Evolutionary conservation across 2,329 filamentous ascomycete genomes (phyloP).

Genomic region (Elsinoe necatrix): DNA sequence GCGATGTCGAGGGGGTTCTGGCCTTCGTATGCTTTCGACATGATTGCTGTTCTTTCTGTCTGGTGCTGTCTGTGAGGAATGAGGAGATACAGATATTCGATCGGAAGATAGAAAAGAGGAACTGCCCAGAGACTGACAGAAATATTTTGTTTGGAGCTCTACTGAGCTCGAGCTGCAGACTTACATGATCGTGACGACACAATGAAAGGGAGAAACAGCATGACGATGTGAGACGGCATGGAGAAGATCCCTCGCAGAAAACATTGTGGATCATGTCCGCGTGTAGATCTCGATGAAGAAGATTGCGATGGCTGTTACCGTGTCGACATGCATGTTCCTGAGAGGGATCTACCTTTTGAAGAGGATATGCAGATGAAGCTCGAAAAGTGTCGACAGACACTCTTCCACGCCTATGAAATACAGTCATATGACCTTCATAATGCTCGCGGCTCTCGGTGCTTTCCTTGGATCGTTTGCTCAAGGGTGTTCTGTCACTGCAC

Average conservation of each 20-base stretch:
- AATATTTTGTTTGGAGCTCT: not conserved
- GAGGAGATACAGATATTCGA: not conserved
- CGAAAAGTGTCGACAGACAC: too few species aligned
- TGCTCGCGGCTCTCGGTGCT: too few species aligned
- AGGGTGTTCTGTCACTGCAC: too few species aligned
- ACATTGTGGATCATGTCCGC: not conserved
- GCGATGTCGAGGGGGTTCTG: constrained; percentile 38
- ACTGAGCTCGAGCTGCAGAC: not conserved
- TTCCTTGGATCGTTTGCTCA: too few species aligned
- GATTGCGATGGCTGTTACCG: not conserved
- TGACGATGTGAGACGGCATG: constrained; percentile 2
- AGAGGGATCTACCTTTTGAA: not conserved
- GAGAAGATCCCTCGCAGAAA: not conserved
- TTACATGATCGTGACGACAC: constrained; percentile 13
- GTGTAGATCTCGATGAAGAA: constrained; percentile 3
- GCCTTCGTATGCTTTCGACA: constrained; percentile 37
- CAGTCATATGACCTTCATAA: too few species aligned
- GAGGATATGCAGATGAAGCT: too few species aligned
- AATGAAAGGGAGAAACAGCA: not conserved
- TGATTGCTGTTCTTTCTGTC: constrained; percentile 22
- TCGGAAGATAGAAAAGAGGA: not conserved
- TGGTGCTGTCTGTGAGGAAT: not conserved
- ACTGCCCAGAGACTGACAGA: not conserved
- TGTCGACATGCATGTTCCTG: not conserved
- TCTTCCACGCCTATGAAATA: too few species aligned